Percentiles rank a stretch among this genome's conserved stretches.
Conservation (phyloP, 306 rosid species). For the Rubus idaeus region DNA sequence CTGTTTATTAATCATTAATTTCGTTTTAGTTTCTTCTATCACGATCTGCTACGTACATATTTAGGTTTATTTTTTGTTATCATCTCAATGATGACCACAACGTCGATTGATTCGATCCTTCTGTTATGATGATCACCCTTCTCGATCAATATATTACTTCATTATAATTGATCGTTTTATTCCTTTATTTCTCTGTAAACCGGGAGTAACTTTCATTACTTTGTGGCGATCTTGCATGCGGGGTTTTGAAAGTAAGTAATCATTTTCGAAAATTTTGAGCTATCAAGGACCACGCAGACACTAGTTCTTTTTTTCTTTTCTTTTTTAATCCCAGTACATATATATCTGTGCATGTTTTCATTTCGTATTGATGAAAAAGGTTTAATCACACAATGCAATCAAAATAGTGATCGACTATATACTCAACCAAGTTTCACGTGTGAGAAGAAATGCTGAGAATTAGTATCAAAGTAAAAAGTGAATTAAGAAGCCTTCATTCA, state of each 20-base stretch:
- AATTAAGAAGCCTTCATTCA: slow-evolving; percentile 3
- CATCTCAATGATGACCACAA: slow-evolving; percentile 7
- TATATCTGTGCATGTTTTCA: neutral
- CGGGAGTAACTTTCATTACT: slow-evolving; percentile 6
- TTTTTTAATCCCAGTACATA: too few species aligned
- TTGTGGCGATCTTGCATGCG: slow-evolving; percentile 6
- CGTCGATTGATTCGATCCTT: neutral
- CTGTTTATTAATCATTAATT: slow-evolving; percentile 9
- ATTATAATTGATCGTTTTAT: slow-evolving; percentile 2
- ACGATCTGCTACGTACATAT: neutral
- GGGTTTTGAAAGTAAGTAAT: slow-evolving; percentile 20
- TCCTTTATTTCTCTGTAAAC: neutral
- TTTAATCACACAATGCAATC: neutral
- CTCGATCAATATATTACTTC: slow-evolving; percentile 8
- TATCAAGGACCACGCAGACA: neutral
- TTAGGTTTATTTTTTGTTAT: slow-evolving; percentile 6
- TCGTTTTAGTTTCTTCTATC: neutral
- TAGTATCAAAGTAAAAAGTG: neutral
- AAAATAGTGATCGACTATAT: neutral
- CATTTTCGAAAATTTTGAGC: slow-evolving; percentile 2
- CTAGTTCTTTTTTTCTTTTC: neutral
- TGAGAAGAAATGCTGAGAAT: neutral
- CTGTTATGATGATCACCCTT: neutral
- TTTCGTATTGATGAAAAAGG: neutral
- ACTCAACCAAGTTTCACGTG: neutral